Conservation (phyloP, 768 basidiomycete species). For the Lactarius pseudohatsudake region DNA sequence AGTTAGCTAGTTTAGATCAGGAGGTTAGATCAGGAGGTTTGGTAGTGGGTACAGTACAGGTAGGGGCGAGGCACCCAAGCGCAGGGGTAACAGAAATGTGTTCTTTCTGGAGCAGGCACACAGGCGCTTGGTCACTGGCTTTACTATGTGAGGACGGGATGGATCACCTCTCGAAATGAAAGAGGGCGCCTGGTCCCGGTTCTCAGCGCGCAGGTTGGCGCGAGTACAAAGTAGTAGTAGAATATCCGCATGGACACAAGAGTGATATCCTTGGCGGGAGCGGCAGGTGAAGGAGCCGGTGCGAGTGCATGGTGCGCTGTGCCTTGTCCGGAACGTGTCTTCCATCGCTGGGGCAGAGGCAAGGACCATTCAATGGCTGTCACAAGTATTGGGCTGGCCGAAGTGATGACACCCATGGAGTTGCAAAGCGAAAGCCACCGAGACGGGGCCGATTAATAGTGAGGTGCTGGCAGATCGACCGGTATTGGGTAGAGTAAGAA, state of each 20-base stretch:
- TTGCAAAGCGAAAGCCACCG: not conserved
- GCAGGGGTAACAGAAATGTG: constrained; percentile 7
- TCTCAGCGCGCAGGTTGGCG: not conserved
- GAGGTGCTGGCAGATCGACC: constrained; percentile 9
- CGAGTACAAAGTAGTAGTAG: not conserved
- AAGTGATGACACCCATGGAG: not conserved
- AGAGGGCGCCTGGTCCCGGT: not conserved
- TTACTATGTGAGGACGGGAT: constrained; percentile 3
- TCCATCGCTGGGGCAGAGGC: too few relatives aligned
- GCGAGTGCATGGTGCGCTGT: not conserved
- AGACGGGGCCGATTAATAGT: not conserved
- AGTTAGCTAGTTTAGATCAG: constrained; percentile 11
- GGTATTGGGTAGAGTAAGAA: not conserved
- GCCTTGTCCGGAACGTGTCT: not conserved
- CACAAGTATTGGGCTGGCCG: not conserved
- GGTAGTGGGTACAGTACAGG: not conserved
- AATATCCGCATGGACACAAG: not conserved
- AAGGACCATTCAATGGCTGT: not conserved
- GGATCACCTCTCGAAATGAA: constrained; percentile 7
- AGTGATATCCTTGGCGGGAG: not conserved
- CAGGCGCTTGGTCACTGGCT: not conserved
- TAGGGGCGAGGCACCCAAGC: not conserved
- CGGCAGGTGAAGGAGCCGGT: not conserved
- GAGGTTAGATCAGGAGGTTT: constrained; percentile 5
- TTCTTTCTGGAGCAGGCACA: constrained; percentile 2